These are phyloP conservation scores for Keithomyces neogunnii DNA, from an alignment of 2,329 filamentous ascomycete species.

Conservation along the genomic window DNA sequence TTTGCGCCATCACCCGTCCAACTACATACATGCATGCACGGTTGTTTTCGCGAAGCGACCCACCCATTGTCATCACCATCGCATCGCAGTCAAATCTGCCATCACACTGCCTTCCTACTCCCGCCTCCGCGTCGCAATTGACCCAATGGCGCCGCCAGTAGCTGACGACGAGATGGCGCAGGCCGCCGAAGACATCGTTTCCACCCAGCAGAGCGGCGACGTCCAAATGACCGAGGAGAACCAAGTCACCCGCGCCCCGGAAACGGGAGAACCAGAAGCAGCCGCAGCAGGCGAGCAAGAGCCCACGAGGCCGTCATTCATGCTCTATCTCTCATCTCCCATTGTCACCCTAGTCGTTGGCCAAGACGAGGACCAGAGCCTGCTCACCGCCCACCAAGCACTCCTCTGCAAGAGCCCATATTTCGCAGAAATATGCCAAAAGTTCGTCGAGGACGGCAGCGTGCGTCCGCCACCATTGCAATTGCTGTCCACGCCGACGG, in stretches of 20 bases:
- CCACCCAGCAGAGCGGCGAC: slow-evolving; percentile 22
- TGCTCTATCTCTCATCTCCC: slow-evolving; percentile 58
- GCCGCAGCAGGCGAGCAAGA: slow-evolving; percentile 22
- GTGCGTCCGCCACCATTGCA: slow-evolving; percentile 34
- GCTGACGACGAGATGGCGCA: slow-evolving; percentile 12
- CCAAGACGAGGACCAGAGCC: slow-evolving; percentile 44
- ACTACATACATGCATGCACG: too few relatives aligned
- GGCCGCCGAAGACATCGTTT: slow-evolving; percentile 9
- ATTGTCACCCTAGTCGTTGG: slow-evolving; percentile 62
- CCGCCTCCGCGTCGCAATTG: background rate
- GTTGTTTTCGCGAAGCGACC: too few relatives aligned
- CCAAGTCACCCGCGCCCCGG: slow-evolving; percentile 13
- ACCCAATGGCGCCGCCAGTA: background rate
- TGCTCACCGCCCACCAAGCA: slow-evolving; percentile 71
- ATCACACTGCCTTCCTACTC: background rate
- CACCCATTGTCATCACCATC: too few relatives aligned
- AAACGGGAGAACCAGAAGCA: slow-evolving; percentile 19
- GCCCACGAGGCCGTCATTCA: slow-evolving; percentile 35
- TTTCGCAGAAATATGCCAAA: slow-evolving; percentile 55
- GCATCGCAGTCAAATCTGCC: too few relatives aligned
- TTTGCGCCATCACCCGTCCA: too few relatives aligned
- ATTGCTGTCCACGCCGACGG: background rate
- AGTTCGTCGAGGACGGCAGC: slow-evolving; percentile 52
- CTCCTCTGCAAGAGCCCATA: slow-evolving; percentile 68
- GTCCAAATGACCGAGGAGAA: slow-evolving; percentile 29